Evolutionary conservation across 768 basidiomycete genomes (phyloP), one percentile per base, ranked within the genome.

Genomic region (Psilocybe sp.): DNA sequence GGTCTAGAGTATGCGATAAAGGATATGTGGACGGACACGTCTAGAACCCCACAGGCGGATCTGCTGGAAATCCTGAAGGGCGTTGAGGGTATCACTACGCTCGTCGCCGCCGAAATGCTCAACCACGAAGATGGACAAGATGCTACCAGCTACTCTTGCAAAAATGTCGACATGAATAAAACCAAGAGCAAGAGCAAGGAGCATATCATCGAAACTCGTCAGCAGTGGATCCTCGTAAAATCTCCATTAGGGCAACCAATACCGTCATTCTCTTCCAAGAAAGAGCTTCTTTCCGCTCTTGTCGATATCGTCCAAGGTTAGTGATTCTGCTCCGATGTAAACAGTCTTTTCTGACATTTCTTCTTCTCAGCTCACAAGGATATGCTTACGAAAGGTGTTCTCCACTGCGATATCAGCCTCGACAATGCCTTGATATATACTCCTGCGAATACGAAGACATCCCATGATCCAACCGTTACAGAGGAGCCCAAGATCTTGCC

Each of bases 401-500:
- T 65, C 15, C 61, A 65, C 41, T 50, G 60, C 10, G 62, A 65
- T 43, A 56, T 64, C 37, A 61, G 58, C 40, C 34, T 58, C 31
- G 49, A 47, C n/a, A 64, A 64, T 31, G 49, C 60, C 20, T 52
- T 60, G 16, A 49, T 63, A 4, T 32, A 46, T 43, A 33, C 32
- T n/a, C 15, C 44, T 35, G 37, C 7, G 7, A 28, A 28, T 4
- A 7, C 23, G 23, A 28, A 28, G 23, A 28, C 23, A 28, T 7
- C 23, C 23, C 4, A 28, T 4, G 23, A 28, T 7, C 4, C 23
- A 28, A 7, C 3, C 3, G 23, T 7, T 28, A 3, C 23, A 3
- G 23, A 28, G 23, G 23, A 7, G 23, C 4, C 4, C 23, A 28
- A 28, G n/a, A n/a, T n/a, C 23, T 3, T 4, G 7, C 4, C 23